A percentile compares a stretch with the other conserved stretches of the same genome.
Evolutionary conservation across 176 grass and related monocot species (phyloP).

Genomic region (Triticum turgidum): DNA sequence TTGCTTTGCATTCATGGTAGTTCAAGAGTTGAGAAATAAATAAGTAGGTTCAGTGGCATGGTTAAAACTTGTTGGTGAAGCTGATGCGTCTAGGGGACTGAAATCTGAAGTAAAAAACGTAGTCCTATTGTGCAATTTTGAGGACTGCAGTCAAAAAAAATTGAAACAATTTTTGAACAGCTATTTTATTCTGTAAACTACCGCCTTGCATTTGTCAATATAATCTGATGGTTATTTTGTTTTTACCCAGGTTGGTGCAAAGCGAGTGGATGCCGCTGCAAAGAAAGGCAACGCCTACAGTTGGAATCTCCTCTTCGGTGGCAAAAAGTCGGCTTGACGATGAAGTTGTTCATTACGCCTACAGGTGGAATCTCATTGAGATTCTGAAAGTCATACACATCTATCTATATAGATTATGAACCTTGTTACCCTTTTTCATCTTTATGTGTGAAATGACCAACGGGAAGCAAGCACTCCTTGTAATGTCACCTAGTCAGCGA

Average conservation of each 20-base stretch:
- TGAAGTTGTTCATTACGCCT: background rate
- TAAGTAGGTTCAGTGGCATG: no score
- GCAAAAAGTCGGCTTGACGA: constrained; percentile 68
- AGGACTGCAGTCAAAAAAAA: no score
- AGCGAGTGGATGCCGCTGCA: constrained; percentile 64
- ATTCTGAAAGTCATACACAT: background rate
- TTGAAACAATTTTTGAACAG: background rate
- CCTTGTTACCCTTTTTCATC: background rate
- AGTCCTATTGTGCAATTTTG: no score
- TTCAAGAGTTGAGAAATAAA: no score
- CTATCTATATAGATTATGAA: background rate
- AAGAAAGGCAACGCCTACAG: constrained; percentile 78
- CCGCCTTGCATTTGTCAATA: background rate
- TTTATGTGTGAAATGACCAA: background rate
- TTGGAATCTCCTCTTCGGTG: constrained; percentile 70
- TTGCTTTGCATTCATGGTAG: no score
- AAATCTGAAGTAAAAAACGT: no score
- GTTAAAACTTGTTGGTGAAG: no score
- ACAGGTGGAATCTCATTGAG: no score
- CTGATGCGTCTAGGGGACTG: no score
- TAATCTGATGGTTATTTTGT: background rate
- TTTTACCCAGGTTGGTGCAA: constrained; percentile 63
- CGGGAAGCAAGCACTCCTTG: background rate
- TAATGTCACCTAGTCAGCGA: background rate
- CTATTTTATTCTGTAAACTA: background rate